Evolutionary conservation across 495 filamentous ascomycete genomes (phyloP), one percentile per base, ranked within the genome.

Genomic region (Penicillium roqueforti): DNA sequence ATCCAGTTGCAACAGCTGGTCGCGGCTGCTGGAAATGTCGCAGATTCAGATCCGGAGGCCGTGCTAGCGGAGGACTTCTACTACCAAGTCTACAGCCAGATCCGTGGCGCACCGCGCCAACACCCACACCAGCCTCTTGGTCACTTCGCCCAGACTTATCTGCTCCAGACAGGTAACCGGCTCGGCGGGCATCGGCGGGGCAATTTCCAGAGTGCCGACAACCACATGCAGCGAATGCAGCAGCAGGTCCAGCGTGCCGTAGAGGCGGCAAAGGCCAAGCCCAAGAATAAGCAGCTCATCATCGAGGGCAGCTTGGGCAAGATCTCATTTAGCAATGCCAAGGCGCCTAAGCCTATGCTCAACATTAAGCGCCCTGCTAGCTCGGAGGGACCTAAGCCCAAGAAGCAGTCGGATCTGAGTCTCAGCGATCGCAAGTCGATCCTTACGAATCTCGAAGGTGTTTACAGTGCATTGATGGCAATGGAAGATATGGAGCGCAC

Each of bases 181-280:
- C 78, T 87, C 57, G 87, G 88, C 36, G 82, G 84, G 34, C 69
- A 74, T 53, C 65, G 72, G 61, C 76, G 88, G 57, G 79, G 91
- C 51, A 84, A 92, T 47, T 80, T 81, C 57, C 76, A 78, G 29
- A 80, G 87, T 26, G 92, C 89, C 4, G 92, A 99, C 68, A 97
- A 96, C 62, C 93, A 99, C 66, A 87, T 97, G 79, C 93, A 97
- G 63, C 84, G 93, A 23, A 99, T 99, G 93, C 91, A 99, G 69
- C 95, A 97, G 64, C 93, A 99, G 67, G 93, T 99, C 20, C 91
- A 95, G 65, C 86, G 93, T 31, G 93, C 93, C 5, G 95, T 99
- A 0, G 93, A 97, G 59, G 95, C 93, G 3, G 95, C 95, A 31
- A 97, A 97, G 69, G 85, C 85, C 37, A 92, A 95, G 71, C 93